phyloP scores from a whole-genome alignment of 2,329 filamentous ascomycete species.

The Aspergillus luchuensis region DNA sequence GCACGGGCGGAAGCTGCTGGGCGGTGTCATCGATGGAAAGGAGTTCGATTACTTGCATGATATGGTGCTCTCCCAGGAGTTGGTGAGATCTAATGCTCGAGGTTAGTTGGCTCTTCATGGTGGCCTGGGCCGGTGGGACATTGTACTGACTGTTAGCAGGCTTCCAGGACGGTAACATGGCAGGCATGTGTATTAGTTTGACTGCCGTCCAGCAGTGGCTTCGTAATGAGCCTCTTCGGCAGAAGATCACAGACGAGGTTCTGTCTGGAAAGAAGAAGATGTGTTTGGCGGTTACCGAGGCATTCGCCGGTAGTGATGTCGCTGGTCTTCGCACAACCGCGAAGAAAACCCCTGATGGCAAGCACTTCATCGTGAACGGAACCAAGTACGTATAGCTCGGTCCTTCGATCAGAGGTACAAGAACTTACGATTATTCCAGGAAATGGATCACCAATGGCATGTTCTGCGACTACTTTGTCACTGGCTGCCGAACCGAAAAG shows the following conservation, averaged over 20 bases:
- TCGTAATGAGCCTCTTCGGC: slow-evolving; percentile 66
- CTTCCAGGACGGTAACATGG: slow-evolving; percentile 85
- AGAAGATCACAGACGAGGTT: slow-evolving; percentile 69
- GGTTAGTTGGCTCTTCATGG: slow-evolving; percentile 37
- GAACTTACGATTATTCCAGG: slow-evolving; percentile 54
- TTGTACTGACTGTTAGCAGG: slow-evolving; percentile 36
- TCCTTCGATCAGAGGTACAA: neutral
- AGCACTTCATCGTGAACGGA: slow-evolving; percentile 63
- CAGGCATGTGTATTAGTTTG: slow-evolving; percentile 80
- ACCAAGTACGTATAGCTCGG: slow-evolving; percentile 34
- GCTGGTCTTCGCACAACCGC: slow-evolving; percentile 78
- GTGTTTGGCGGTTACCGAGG: slow-evolving; percentile 83
- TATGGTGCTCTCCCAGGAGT: slow-evolving; percentile 73
- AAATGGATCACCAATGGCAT: slow-evolving; percentile 87
- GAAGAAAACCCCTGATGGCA: slow-evolving; percentile 72
- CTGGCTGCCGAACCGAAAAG: slow-evolving; percentile 75
- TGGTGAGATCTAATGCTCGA: slow-evolving; percentile 68
- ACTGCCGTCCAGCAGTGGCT: slow-evolving; percentile 80
- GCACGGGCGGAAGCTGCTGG: slow-evolving; percentile 68
- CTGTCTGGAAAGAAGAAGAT: slow-evolving; percentile 84
- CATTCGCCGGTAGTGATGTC: slow-evolving; percentile 82
- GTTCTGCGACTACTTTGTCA: slow-evolving; percentile 81
- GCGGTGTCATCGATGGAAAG: slow-evolving; percentile 71
- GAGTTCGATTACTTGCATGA: slow-evolving; percentile 90
- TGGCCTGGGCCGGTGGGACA: neutral